A percentile compares a stretch with the other conserved stretches of the same genome.
These are phyloP conservation scores for Umbelopsis sp. DNA, from an alignment of 371 early-diverging fungal genomes.

Conservation along the genomic window DNA sequence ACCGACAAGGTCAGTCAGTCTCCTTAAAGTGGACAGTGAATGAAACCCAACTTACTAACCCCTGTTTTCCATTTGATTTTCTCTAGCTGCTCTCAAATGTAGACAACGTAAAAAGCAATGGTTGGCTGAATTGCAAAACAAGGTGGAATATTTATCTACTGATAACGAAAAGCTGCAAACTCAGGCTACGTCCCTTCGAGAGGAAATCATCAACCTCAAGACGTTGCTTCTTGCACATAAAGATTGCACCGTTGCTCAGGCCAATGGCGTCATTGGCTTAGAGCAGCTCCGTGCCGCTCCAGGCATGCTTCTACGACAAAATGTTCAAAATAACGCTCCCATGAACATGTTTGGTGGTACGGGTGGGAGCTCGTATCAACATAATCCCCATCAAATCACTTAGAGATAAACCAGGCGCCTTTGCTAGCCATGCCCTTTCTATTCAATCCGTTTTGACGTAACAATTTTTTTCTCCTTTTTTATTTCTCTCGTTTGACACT, in stretches of 20 bases:
- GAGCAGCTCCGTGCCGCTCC: constrained; percentile 22
- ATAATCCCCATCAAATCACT: not conserved
- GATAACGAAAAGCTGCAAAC: constrained; percentile 55
- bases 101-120: constrained; percentile 73
- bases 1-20: constrained; percentile 60
- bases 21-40: not conserved
- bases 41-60: constrained; percentile 22
- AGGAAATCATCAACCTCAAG: constrained; percentile 57
- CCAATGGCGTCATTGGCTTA: constrained; percentile 37
- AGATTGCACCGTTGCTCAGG: constrained; percentile 57
- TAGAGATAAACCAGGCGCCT: too few relatives aligned
- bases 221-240: constrained; percentile 63
- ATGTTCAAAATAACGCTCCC: not conserved
- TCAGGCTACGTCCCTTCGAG: constrained; percentile 53
- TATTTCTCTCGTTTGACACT: too few relatives aligned
- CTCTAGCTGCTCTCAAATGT: constrained; percentile 69
- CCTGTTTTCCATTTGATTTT: not conserved
- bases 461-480: too few relatives aligned
- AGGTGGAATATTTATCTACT: constrained; percentile 50
- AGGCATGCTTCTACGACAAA: constrained; percentile 1
- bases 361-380: not conserved
- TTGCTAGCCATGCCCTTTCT: too few relatives aligned
- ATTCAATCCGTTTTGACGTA: too few relatives aligned
- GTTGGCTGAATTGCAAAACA: constrained; percentile 57
- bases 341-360: constrained; percentile 14